These are phyloP conservation scores for Hericium rajendrae DNA, from an alignment of 768 basidiomycete species.

Conservation along the genomic window DNA sequence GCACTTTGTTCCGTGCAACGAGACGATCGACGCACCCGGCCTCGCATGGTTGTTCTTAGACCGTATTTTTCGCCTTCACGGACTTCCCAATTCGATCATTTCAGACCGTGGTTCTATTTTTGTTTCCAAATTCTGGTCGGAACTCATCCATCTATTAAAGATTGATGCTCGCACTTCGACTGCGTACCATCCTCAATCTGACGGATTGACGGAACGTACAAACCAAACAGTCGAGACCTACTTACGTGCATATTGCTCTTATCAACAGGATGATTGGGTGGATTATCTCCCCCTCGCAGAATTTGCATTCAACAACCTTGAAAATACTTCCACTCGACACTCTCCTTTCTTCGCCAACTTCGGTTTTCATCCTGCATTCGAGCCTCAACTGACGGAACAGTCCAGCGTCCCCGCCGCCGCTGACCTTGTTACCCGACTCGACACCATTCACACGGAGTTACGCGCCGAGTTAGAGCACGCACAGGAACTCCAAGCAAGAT, in stretches of 20 bases:
- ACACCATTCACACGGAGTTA: slow-evolving; percentile 10
- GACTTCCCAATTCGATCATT: slow-evolving; percentile 11
- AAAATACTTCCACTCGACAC: slow-evolving; percentile 21
- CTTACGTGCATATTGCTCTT: slow-evolving; percentile 25
- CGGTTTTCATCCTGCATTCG: slow-evolving; percentile 9
- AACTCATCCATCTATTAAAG: background rate
- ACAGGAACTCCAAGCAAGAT: slow-evolving; percentile 4
- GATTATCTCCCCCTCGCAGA: slow-evolving; percentile 31
- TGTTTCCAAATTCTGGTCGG: slow-evolving; percentile 2
- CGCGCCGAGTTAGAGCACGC: slow-evolving; percentile 9
- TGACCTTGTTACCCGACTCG: slow-evolving; percentile 2
- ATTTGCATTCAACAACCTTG: slow-evolving; percentile 31
- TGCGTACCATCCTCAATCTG: slow-evolving; percentile 36
- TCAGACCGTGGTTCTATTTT: slow-evolving; percentile 12
- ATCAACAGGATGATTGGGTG: slow-evolving; percentile 35
- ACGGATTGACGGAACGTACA: slow-evolving; percentile 28
- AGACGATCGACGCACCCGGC: slow-evolving; percentile 6
- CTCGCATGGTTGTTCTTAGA: slow-evolving; percentile 10
- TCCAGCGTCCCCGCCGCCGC: slow-evolving; percentile 15
- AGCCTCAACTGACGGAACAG: slow-evolving; percentile 12
- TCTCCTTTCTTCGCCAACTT: slow-evolving; percentile 6
- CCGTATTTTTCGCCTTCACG: slow-evolving; percentile 11
- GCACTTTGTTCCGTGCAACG: slow-evolving; percentile 9
- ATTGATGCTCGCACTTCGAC: slow-evolving; percentile 22
- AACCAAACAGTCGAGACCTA: slow-evolving; percentile 31